These are phyloP conservation scores for Blastobotrys raffinosifermentans DNA, from an alignment of 1,139 yeast genomes.

Conservation along the genomic window DNA sequence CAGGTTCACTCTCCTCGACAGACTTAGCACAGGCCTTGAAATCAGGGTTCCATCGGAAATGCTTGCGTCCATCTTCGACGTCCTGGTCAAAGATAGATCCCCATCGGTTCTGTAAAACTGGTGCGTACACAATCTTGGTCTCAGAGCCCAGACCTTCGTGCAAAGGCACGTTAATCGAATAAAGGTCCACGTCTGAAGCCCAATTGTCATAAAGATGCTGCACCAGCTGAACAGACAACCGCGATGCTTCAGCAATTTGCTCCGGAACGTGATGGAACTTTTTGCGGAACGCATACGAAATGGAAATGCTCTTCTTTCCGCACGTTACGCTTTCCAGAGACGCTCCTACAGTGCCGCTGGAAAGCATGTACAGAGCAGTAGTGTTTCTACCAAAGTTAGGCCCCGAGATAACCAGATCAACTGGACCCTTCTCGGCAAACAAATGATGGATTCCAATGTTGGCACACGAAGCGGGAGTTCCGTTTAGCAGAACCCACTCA, in stretches of 20 bases:
- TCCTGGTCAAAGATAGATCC: slow-evolving; percentile 46
- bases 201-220: slow-evolving; percentile 55
- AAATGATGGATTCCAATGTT: slow-evolving; percentile 83
- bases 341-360: slow-evolving; percentile 97
- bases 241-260: slow-evolving; percentile 60
- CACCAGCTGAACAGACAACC: slow-evolving; percentile 57
- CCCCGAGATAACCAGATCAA: slow-evolving; percentile 86
- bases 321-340: slow-evolving; percentile 91
- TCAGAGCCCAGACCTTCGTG: slow-evolving; percentile 43
- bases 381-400: slow-evolving; percentile 95
- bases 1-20: slow-evolving; percentile 45
- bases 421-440: slow-evolving; percentile 48
- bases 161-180: slow-evolving; percentile 80
- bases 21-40: slow-evolving; percentile 62
- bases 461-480: slow-evolving; percentile 94
- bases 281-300: slow-evolving; percentile 70
- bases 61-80: slow-evolving; percentile 23
- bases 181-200: slow-evolving; percentile 56
- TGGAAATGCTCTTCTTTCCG: slow-evolving; percentile 67
- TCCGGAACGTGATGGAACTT: slow-evolving; percentile 45
- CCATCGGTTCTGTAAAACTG: slow-evolving; percentile 78
- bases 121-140: slow-evolving; percentile 66
- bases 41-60: slow-evolving; percentile 79
- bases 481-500: slow-evolving; percentile 79
- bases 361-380: slow-evolving; percentile 79